A percentile compares a stretch with the other conserved stretches of the same genome.
Conservation (phyloP, 2,329 filamentous ascomycete species). For the Ophiocordyceps camponoti-leonardi region DNA sequence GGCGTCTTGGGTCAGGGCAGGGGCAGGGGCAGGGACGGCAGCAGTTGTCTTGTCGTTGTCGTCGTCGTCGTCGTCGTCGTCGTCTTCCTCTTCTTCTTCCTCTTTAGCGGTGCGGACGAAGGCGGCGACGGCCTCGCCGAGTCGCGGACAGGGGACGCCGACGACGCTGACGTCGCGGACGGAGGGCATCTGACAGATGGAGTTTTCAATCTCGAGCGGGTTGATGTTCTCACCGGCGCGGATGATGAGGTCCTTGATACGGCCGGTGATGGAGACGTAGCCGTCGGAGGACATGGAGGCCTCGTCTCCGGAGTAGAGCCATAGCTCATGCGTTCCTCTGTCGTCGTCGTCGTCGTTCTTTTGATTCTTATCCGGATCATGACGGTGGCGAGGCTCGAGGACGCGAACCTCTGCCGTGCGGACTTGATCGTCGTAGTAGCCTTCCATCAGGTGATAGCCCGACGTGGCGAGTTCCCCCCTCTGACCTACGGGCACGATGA, state of each 20-base stretch:
- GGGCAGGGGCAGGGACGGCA: too few relatives aligned
- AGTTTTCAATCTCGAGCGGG: conserved; percentile 84
- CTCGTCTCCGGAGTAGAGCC: conserved; percentile 93
- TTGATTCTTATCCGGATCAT: too few relatives aligned
- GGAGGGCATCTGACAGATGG: conserved; percentile 52
- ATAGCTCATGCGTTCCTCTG: conserved; percentile 29
- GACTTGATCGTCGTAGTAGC: conserved; percentile 64
- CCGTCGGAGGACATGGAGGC: conserved; percentile 69
- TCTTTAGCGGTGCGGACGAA: conserved; percentile 44
- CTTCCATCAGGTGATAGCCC: conserved; percentile 82
- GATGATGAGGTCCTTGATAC: conserved; percentile 93
- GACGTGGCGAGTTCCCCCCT: conserved; percentile 67
- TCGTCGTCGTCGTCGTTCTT: too few relatives aligned
- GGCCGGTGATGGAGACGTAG: conserved; percentile 74
- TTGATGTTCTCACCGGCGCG: conserved; percentile 92
- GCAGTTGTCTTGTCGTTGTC: too few relatives aligned
- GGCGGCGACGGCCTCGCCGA: conserved; percentile 75
- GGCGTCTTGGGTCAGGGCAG: conserved; percentile 32
- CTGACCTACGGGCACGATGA: conserved; percentile 44
- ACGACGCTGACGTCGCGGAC: conserved; percentile 69
- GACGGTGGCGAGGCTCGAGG: conserved; percentile 25
- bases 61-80: too few relatives aligned
- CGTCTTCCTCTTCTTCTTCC: too few relatives aligned
- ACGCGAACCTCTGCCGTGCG: conserved; percentile 51
- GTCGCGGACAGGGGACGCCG: conserved; percentile 62